Evolutionary conservation across 2,329 filamentous ascomycete genomes (phyloP).

Genomic region (Coleophoma cylindrospora): DNA sequence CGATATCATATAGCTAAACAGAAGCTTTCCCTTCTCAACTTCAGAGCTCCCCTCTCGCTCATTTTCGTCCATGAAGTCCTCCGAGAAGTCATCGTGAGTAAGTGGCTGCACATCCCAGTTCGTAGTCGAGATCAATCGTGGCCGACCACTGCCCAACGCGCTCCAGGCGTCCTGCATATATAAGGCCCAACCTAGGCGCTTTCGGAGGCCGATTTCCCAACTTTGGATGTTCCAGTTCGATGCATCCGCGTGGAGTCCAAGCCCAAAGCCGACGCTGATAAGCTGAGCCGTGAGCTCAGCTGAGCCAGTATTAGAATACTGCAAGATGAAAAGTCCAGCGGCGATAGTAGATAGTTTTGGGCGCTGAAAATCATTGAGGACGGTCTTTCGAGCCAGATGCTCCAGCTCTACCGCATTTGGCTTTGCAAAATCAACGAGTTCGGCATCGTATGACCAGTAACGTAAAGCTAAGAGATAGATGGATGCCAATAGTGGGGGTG

Average conservation of each 20-base stretch:
- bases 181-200: constrained; percentile 58
- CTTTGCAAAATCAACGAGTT: constrained; percentile 40
- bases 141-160: constrained; percentile 50
- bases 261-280: constrained; percentile 46
- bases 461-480: constrained; percentile 57
- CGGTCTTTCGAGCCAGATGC: constrained; percentile 34
- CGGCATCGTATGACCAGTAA: constrained; percentile 55
- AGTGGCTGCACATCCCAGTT: constrained; percentile 50
- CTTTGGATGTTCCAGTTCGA: constrained; percentile 55
- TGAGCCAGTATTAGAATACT: constrained; percentile 27
- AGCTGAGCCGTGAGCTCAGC: constrained; percentile 38
- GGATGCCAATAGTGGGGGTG: constrained; percentile 51
- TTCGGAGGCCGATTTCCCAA: constrained; percentile 58
- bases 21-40: constrained; percentile 37
- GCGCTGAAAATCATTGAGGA: constrained; percentile 41
- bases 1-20: constrained; percentile 45
- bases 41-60: constrained; percentile 32
- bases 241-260: constrained; percentile 58
- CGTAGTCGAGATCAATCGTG: constrained; percentile 44
- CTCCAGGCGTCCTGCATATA: constrained; percentile 64
- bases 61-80: constrained; percentile 20
- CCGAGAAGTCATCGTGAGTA: constrained; percentile 37
- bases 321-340: constrained; percentile 47
- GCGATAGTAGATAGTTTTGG: constrained; percentile 51
- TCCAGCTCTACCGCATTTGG: constrained; percentile 34